Evolutionary conservation across 768 basidiomycete species (phyloP).

Genomic region (Lentinula raphanica): DNA sequence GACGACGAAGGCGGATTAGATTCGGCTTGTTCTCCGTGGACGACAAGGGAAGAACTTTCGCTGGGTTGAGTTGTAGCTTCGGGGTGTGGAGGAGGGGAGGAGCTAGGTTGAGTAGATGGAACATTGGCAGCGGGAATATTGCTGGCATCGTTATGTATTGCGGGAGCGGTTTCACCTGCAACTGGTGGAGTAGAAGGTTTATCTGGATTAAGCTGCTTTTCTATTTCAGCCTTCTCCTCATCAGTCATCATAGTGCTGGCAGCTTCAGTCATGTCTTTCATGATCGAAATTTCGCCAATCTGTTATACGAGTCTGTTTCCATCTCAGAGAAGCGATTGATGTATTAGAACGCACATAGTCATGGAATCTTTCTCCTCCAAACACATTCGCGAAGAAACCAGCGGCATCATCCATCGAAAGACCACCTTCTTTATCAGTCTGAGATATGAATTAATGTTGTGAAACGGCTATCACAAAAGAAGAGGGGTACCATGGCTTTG

Average conservation of each 20-base stretch:
- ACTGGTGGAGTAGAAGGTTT: constrained; percentile 17
- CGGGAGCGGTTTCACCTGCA: constrained; percentile 10
- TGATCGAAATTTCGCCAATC: constrained; percentile 95
- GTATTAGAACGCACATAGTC: constrained; percentile 65
- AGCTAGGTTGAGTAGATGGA: background rate
- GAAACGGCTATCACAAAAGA: background rate
- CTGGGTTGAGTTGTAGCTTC: constrained; percentile 14
- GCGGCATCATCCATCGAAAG: constrained; percentile 85
- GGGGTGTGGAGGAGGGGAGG: constrained; percentile 4
- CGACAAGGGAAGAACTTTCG: constrained; percentile 14
- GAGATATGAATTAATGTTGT: background rate
- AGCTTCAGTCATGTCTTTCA: constrained; percentile 88
- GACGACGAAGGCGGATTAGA: constrained; percentile 14
- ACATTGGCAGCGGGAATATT: background rate
- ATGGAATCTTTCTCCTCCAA: constrained; percentile 88
- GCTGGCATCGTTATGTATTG: constrained; percentile 13
- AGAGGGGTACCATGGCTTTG: constrained; percentile 56
- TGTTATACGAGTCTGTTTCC: constrained; percentile 21
- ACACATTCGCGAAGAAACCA: constrained; percentile 92
- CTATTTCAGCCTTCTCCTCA: constrained; percentile 86
- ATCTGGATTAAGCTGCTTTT: constrained; percentile 58
- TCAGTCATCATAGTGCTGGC: constrained; percentile 87
- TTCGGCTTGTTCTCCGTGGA: constrained; percentile 15
- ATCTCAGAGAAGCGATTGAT: background rate
- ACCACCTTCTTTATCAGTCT: constrained; percentile 77